phyloP scores from a whole-genome alignment of 164 flowering plant genomes.

The Amborella trichopoda region DNA sequence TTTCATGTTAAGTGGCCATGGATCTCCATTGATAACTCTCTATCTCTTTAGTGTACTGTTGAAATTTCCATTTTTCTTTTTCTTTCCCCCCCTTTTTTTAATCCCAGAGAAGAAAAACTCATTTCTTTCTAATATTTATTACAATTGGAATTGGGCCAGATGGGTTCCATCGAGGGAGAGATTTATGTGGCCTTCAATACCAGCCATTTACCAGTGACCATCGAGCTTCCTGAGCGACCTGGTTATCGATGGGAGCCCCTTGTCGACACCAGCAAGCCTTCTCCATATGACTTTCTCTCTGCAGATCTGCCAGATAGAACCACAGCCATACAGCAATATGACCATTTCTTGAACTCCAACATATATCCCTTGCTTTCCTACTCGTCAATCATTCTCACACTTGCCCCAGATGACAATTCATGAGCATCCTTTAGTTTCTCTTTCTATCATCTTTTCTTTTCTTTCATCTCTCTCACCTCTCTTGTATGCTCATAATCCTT shows the following conservation, averaged over 20 bases:
- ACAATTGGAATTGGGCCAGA: background rate
- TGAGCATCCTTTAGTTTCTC: background rate
- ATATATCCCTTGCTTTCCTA: conserved; percentile 88
- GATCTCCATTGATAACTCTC: no score
- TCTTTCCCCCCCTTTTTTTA: no score
- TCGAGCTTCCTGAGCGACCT: conserved; percentile 63
- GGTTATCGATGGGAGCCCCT: conserved; percentile 85
- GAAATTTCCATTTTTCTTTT: no score
- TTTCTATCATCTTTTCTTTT: background rate
- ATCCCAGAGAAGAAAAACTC: no score
- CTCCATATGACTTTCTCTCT: conserved; percentile 73
- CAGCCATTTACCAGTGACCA: conserved; percentile 54
- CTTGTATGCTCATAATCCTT: background rate
- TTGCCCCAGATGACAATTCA: conserved; percentile 36
- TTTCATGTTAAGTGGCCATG: no score
- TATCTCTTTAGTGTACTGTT: no score
- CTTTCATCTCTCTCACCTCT: background rate
- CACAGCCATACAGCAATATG: conserved; percentile 49
- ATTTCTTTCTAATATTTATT: no score
- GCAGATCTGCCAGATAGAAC: conserved; percentile 41
- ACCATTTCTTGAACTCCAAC: conserved; percentile 62
- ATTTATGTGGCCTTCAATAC: conserved; percentile 73
- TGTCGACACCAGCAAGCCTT: conserved; percentile 79
- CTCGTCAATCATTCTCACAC: conserved; percentile 66
- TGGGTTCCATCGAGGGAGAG: conserved; percentile 23